Evolutionary conservation across 2,329 filamentous ascomycete genomes (phyloP), one percentile per base, ranked within the genome.

Genomic region (Fusarium pseudocircinatum): DNA sequence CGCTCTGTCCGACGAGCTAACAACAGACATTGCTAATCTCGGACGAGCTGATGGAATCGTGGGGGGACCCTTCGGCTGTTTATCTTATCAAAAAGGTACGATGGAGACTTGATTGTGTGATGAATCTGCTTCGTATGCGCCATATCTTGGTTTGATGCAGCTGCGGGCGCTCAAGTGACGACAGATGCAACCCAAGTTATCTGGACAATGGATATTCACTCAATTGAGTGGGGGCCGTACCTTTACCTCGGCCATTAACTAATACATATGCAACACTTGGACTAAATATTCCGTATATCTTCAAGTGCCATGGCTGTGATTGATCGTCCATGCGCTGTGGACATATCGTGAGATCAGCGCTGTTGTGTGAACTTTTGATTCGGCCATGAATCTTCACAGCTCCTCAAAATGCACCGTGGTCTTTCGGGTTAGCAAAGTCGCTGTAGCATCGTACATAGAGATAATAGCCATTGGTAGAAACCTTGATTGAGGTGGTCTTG

Each of bases 101-200:
- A 58, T 28, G 42, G 56, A 50, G 42, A 47, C 20, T 43, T 52
- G 52, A 52, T 63, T 50, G 46, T 65, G 39, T 30, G 60, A 68
- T 54, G 50, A 53, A 64, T 63, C 14, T 62, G 52, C 60, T 28
- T 67, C 60, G 52, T 52, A 53, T 60, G 59, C 60, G 65, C 70
- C 63, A 64, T 75, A 76, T 77, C 66, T 68, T 70, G 67, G 64
- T 60, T 60, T 60, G 54, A 39, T 62, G 60, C 50, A 49, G 36
- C 43, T 77, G 75, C 75, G 74, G 75, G 75, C 75, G 75, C 63
- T 71, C 46, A 42, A 63, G 54, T 68, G 49, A 74, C 53, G 57
- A 59, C 50, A 69, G 37, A 69, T 69, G 58, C 50, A 69, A 69
- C 65, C 46, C 28, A n/a, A 64, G 40, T 24, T 59, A 56, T 69